Evolutionary conservation across 257 asterid species (phyloP), one percentile per base, ranked within the genome.

Genomic region (Haberlea rhodopensis): DNA sequence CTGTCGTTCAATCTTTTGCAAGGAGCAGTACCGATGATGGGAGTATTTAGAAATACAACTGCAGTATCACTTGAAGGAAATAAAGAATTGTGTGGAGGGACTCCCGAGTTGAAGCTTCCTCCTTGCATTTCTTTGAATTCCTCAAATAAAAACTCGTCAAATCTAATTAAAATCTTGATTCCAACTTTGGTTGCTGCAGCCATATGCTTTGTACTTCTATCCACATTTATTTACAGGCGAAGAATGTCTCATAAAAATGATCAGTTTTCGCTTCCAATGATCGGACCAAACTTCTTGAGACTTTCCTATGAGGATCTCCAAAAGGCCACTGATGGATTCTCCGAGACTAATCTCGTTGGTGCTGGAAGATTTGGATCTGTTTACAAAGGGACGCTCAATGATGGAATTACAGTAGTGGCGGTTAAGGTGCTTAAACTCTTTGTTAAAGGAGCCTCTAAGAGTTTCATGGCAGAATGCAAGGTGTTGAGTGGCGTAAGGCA

Each of bases 391-490:
- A n/a, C n/a, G 32, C 66, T 78, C 13, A 20, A 53, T 10, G 65
- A 56, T 29, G 71, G 60, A 26, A 66, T 34, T 46, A 34, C 58
- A 15, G 1, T 20, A 15, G 34, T 69, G 16, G 79, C 82, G 1
- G 80, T 74, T 27, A 78, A 74, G 71, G 75, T 78, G 8, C 58
- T 78, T 16, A 63, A 74, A 46, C 75, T 63, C 51, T 60, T 11
- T 4, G 46, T 57, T 4, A 28, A 58, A 46, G 70, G 70, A 13
- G 79, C 77, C 8, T 25, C 58, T 23, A 63, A 31, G 45, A 66
- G 76, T 45, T 78, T 78, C 60, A 8, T 20, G 26, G 45, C 61
- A 0, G 76, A 77, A 58, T 77, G 79, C 54, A 70, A 61, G 8
- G 79, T 66, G 5, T 31, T 73, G 34, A 73, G 74, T 63, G 69